Evolutionary conservation across 2,329 filamentous ascomycete genomes (phyloP).

Genomic region (Ceratocystis albifundus): DNA sequence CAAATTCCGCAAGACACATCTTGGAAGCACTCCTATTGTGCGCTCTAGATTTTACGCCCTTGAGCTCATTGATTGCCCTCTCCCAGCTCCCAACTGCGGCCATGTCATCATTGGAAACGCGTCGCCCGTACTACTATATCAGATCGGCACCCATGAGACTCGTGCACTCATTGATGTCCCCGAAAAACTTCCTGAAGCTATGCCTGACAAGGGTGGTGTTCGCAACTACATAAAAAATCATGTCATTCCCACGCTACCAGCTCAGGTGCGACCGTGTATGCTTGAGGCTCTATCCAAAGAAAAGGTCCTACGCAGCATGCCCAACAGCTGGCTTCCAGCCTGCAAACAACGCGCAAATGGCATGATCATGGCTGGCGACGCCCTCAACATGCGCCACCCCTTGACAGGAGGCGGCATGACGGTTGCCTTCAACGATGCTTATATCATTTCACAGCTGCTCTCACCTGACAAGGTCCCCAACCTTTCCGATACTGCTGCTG

Average conservation of each 20-base stretch:
- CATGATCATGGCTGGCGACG: slow-evolving; percentile 78
- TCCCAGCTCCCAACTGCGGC: slow-evolving; percentile 65
- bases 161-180: slow-evolving; percentile 83
- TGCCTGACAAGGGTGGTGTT: slow-evolving; percentile 64
- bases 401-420: slow-evolving; percentile 97
- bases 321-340: slow-evolving; percentile 85
- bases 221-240: slow-evolving; percentile 70
- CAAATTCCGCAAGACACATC: slow-evolving; percentile 74
- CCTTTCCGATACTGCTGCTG: slow-evolving; percentile 53
- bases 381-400: slow-evolving; percentile 98
- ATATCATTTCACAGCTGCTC: slow-evolving; percentile 64
- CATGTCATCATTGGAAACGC: slow-evolving; percentile 76
- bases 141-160: slow-evolving; percentile 92
- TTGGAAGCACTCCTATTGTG: slow-evolving; percentile 54
- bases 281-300: slow-evolving; percentile 64
- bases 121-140: slow-evolving; percentile 77
- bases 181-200: slow-evolving; percentile 60
- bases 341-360: slow-evolving; percentile 46
- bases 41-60: slow-evolving; percentile 87
- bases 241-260: slow-evolving; percentile 67
- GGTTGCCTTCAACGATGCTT: slow-evolving; percentile 85
- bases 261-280: slow-evolving; percentile 60
- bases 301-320: slow-evolving; percentile 72
- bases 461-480: slow-evolving; percentile 55
- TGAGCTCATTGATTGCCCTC: slow-evolving; percentile 75